A percentile compares a stretch with the other conserved stretches of the same genome.
phyloP scores from a whole-genome alignment of 352 stramenopile genomes.

The Pythium insidiosum region DNA sequence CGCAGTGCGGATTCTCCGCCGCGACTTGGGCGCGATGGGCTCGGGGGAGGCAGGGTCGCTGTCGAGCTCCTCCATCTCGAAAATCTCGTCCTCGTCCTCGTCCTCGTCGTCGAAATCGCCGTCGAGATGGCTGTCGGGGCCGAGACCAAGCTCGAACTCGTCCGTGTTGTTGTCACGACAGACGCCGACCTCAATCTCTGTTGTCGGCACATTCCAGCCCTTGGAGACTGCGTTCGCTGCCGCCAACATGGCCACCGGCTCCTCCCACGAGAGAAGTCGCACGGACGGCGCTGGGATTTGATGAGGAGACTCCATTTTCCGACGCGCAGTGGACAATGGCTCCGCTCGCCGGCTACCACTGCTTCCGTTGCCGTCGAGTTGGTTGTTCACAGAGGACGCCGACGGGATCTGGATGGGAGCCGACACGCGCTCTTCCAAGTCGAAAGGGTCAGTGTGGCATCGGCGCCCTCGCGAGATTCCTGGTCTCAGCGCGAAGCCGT shows the following conservation, averaged over 20 bases:
- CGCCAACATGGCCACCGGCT: conserved; percentile 39
- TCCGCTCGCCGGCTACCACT: neutral
- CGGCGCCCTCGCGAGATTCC: conserved; percentile 16
- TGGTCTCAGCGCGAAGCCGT: conserved; percentile 18
- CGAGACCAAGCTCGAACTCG: neutral
- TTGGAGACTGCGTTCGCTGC: conserved; percentile 5
- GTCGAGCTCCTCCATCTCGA: conserved; percentile 51
- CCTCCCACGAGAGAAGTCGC: conserved; percentile 57
- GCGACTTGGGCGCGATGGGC: neutral
- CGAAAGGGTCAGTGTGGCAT: conserved; percentile 26
- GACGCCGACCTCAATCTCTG: conserved; percentile 4
- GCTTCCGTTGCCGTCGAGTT: conserved; percentile 3
- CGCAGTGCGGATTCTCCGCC: conserved; percentile 9
- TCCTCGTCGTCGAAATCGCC: conserved; percentile 15
- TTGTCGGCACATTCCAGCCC: conserved; percentile 1
- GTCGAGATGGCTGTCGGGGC: too few species aligned
- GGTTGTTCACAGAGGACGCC: conserved; percentile 1
- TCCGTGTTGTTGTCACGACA: conserved; percentile 20
- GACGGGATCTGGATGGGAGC: conserved; percentile 60
- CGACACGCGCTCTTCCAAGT: conserved; percentile 31
- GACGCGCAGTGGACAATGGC: neutral
- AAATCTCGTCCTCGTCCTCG: conserved; percentile 31
- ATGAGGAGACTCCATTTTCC: too few species aligned
- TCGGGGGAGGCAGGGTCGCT: conserved; percentile 20
- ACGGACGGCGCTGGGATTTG: neutral